A percentile compares a stretch with the other conserved stretches of the same genome.
Conservation (phyloP, 352 stramenopile genomes). For the Elongisporangium anandrum region DNA sequence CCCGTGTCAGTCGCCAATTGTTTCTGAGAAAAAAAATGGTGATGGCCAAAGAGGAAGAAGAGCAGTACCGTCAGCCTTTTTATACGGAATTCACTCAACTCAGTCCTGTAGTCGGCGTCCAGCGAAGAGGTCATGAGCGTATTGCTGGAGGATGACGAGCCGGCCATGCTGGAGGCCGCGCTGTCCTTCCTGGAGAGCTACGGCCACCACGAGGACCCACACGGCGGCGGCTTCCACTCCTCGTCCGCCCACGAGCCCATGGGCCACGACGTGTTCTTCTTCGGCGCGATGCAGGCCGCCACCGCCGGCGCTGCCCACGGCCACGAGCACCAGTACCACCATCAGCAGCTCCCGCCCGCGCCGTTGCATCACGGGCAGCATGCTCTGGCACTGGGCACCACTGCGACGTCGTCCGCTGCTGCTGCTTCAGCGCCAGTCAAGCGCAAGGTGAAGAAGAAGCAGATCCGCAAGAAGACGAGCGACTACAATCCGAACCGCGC, state of each 20-base stretch:
- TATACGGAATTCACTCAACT: background rate
- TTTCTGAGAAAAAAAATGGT: no score
- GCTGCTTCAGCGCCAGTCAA: slow-evolving; percentile 3
- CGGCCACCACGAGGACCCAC: background rate
- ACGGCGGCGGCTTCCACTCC: background rate
- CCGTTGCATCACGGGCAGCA: background rate
- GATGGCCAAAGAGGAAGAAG: no score
- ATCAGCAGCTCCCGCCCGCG: background rate
- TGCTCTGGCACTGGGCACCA: background rate
- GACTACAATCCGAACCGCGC: slow-evolving; percentile 19
- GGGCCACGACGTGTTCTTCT: background rate
- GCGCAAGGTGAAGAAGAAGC: slow-evolving; percentile 18
- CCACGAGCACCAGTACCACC: background rate
- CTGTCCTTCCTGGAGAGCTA: slow-evolving; percentile 1
- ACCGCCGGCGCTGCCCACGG: background rate
- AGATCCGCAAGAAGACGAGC: slow-evolving; percentile 2
- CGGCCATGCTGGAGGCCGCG: slow-evolving; percentile 4
- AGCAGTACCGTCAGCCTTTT: background rate
- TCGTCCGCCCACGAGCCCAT: background rate
- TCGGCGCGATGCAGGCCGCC: background rate
- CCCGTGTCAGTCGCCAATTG: no score
- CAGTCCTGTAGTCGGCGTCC: background rate
- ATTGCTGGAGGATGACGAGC: slow-evolving; percentile 2
- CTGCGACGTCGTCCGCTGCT: background rate
- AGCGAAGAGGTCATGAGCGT: background rate